phyloP scores from a whole-genome alignment of 768 basidiomycete species.

The Crassisporium funariophilum region DNA sequence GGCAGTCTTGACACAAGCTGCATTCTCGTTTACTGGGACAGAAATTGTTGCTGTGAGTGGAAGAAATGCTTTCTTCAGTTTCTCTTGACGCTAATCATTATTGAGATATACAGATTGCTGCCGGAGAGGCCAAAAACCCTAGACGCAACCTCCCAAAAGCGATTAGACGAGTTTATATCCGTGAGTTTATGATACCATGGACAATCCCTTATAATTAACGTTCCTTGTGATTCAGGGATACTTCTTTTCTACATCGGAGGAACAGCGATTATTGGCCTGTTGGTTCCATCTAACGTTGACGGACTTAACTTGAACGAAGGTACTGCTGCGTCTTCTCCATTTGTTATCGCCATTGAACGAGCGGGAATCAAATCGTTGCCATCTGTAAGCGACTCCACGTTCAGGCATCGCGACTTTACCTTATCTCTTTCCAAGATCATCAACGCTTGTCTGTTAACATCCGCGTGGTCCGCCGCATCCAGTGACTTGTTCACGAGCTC shows the following conservation, averaged over 20 bases:
- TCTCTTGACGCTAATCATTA: neutral
- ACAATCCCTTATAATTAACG: neutral
- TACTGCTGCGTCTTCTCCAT: slow-evolving; percentile 78
- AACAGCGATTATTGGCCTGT: slow-evolving; percentile 77
- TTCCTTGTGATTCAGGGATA: slow-evolving; percentile 58
- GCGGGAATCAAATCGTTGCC: slow-evolving; percentile 90
- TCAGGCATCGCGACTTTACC: neutral
- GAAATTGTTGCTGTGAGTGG: slow-evolving; percentile 85
- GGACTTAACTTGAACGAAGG: slow-evolving; percentile 58
- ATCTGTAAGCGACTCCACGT: slow-evolving; percentile 50
- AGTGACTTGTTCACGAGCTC: slow-evolving; percentile 91
- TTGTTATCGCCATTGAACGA: slow-evolving; percentile 85
- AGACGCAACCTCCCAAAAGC: slow-evolving; percentile 63
- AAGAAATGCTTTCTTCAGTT: too few species aligned
- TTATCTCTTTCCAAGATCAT: slow-evolving; percentile 51
- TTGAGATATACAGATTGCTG: slow-evolving; percentile 61
- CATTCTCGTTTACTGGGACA: slow-evolving; percentile 91
- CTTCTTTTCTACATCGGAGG: slow-evolving; percentile 76
- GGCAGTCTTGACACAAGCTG: slow-evolving; percentile 78
- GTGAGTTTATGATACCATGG: slow-evolving; percentile 33
- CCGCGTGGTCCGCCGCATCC: slow-evolving; percentile 91
- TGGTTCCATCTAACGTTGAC: slow-evolving; percentile 72
- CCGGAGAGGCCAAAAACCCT: slow-evolving; percentile 91
- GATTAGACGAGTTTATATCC: slow-evolving; percentile 72
- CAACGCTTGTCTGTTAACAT: slow-evolving; percentile 81